Evolutionary conservation across 768 basidiomycete genomes (phyloP).

Genomic region (Terana coerulea): DNA sequence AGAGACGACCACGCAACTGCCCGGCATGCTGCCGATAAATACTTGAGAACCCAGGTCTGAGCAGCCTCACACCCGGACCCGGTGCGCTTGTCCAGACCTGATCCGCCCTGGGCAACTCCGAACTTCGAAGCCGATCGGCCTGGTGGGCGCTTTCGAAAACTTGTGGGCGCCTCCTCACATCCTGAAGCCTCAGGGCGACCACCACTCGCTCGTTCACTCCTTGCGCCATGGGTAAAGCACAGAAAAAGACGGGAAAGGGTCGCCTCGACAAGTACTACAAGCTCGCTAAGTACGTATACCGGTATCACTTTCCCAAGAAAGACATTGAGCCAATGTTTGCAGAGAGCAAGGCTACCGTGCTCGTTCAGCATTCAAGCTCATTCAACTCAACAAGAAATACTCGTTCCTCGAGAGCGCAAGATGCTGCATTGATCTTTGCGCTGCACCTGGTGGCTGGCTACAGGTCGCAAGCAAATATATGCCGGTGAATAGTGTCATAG

Average conservation of each 20-base stretch:
- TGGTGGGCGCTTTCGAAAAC: conserved; percentile 4
- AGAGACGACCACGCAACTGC: background rate
- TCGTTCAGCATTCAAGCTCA: conserved; percentile 98
- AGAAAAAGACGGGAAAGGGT: conserved; percentile 95
- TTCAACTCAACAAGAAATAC: conserved; percentile 98
- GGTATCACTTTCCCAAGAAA: conserved; percentile 8
- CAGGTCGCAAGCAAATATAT: conserved; percentile 98
- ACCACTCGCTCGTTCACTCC: conserved; percentile 1
- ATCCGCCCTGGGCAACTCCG: background rate
- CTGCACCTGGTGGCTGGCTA: conserved; percentile 98
- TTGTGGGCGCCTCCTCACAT: conserved; percentile 2
- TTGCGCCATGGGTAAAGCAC: conserved; percentile 38
- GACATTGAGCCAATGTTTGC: conserved; percentile 2
- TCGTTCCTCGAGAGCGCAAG: conserved; percentile 82
- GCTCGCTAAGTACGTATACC: conserved; percentile 68
- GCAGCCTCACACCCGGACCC: background rate
- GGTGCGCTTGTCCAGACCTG: background rate
- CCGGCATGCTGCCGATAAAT: conserved; percentile 1
- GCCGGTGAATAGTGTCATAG: conserved; percentile 87
- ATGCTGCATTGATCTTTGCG: conserved; percentile 97
- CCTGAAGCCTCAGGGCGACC: background rate
- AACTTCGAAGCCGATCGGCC: no score
- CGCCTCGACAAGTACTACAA: conserved; percentile 97
- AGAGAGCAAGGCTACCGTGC: conserved; percentile 99
- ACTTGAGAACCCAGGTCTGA: background rate